phyloP scores from a whole-genome alignment of 2,329 filamentous ascomycete species.

The Fusarium nygamai region DNA sequence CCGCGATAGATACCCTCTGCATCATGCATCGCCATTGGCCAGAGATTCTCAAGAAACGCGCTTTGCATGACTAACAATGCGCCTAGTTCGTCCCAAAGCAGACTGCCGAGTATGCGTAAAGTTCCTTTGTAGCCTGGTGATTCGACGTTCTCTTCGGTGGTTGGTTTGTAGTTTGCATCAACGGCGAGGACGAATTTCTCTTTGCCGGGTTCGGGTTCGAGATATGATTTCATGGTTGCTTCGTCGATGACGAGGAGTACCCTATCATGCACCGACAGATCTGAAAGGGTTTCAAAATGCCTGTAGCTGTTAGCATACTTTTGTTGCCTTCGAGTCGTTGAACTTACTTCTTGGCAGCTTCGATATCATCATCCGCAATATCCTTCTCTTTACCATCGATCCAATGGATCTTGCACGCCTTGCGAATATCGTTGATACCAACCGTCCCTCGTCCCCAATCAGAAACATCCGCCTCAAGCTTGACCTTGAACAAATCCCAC shows the following conservation, averaged over 20 bases:
- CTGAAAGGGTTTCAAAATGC: not conserved
- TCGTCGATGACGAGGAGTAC: slow-evolving; percentile 40
- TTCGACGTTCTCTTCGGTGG: not conserved
- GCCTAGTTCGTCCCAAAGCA: slow-evolving; percentile 40
- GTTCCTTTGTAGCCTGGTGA: slow-evolving; percentile 35
- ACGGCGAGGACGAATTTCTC: slow-evolving; percentile 36
- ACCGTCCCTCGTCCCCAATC: slow-evolving; percentile 39
- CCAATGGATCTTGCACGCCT: slow-evolving; percentile 36
- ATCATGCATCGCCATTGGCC: slow-evolving; percentile 39
- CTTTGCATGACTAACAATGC: slow-evolving; percentile 47
- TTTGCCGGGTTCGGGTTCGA: not conserved
- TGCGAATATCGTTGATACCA: slow-evolving; percentile 15
- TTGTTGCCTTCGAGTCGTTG: fast-evolving
- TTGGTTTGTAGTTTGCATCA: not conserved
- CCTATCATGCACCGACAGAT: not conserved
- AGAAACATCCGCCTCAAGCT: slow-evolving; percentile 38
- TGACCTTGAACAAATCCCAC: slow-evolving; percentile 41
- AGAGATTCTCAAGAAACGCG: slow-evolving; percentile 20
- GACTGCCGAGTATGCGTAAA: slow-evolving; percentile 34
- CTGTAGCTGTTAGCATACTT: not conserved
- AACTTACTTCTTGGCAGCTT: slow-evolving; percentile 36
- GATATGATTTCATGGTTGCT: slow-evolving; percentile 40
- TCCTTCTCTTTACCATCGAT: slow-evolving; percentile 28
- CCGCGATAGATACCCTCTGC: slow-evolving; percentile 30
- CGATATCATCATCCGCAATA: slow-evolving; percentile 30